A percentile compares a stretch with the other conserved stretches of the same genome.
Evolutionary conservation across 345 rosid species (phyloP).

Genomic region (Populus davidiana): DNA sequence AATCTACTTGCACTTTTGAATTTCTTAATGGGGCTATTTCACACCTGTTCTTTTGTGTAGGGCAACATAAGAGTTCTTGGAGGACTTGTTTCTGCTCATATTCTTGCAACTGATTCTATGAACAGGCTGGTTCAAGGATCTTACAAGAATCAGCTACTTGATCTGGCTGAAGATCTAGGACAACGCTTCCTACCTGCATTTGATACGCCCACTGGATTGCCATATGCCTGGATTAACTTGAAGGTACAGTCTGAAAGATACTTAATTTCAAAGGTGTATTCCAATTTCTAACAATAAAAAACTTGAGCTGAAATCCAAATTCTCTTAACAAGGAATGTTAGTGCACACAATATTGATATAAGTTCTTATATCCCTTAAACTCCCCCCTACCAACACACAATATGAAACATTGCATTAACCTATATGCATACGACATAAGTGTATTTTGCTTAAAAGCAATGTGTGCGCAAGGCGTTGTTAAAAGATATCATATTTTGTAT

Average conservation of each 20-base stretch:
- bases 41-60: conserved; percentile 47
- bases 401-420: background rate
- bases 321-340: background rate
- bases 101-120: conserved; percentile 86
- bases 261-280: conserved; percentile 2
- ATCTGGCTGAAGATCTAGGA: conserved; percentile 80
- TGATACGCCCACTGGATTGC: conserved; percentile 85
- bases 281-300: conserved; percentile 1
- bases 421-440: no score
- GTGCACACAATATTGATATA: background rate
- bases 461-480: background rate
- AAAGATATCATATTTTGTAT: background rate
- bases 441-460: background rate
- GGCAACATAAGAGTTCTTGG: conserved; percentile 99
- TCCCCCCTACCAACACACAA: background rate
- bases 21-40: conserved; percentile 25
- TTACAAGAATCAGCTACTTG: conserved; percentile 74
- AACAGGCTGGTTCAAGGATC: conserved; percentile 72
- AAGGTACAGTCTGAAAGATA: conserved; percentile 51
- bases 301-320: background rate
- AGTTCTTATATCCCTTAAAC: background rate
- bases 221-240: conserved; percentile 92
- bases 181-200: conserved; percentile 82
- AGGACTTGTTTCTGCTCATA: conserved; percentile 98
- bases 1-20: conserved; percentile 4